A percentile compares a stretch with the other conserved stretches of the same genome.
Evolutionary conservation across 2,329 filamentous ascomycete genomes (phyloP).

Genomic region (Ceratocystis huliohia): DNA sequence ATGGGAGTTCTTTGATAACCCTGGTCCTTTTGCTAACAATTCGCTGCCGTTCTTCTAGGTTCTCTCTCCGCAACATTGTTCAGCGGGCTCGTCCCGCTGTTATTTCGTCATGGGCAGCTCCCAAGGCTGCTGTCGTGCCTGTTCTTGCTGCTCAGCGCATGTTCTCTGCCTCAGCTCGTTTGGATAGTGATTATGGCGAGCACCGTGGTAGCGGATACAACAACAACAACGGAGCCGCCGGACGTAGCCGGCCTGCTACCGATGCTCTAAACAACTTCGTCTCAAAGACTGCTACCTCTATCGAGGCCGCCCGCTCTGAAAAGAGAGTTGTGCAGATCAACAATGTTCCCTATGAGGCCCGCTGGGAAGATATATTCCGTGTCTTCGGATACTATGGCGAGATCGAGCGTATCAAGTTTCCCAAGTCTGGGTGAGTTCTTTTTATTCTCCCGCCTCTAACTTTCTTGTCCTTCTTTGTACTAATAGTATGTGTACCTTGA

Average conservation of each 20-base stretch:
- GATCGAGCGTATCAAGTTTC: conserved; percentile 20
- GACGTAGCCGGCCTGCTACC: background rate
- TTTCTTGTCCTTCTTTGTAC: background rate
- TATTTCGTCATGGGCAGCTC: conserved; percentile 7
- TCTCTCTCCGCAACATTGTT: conserved; percentile 16
- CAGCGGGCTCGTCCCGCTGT: conserved; percentile 18
- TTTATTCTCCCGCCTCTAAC: background rate
- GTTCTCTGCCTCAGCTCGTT: conserved; percentile 11
- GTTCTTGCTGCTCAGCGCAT: conserved; percentile 9
- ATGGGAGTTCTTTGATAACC: background rate
- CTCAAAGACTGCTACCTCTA: conserved; percentile 16
- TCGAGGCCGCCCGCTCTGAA: conserved; percentile 16
- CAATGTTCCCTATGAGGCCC: conserved; percentile 16
- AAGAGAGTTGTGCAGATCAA: conserved; percentile 15
- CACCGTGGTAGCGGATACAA: conserved; percentile 2
- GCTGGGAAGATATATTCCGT: conserved; percentile 20
- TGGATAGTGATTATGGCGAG: background rate
- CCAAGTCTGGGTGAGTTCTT: conserved; percentile 17
- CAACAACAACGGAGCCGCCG: conserved; percentile 3
- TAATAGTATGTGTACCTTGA: background rate
- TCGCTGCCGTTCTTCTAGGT: background rate
- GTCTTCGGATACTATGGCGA: conserved; percentile 20
- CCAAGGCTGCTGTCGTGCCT: background rate
- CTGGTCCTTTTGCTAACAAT: background rate
- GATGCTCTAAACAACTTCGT: conserved; percentile 18